Evolutionary conservation across 139 green algal species (phyloP).

Genomic region (Chlamydomonas sp.): DNA sequence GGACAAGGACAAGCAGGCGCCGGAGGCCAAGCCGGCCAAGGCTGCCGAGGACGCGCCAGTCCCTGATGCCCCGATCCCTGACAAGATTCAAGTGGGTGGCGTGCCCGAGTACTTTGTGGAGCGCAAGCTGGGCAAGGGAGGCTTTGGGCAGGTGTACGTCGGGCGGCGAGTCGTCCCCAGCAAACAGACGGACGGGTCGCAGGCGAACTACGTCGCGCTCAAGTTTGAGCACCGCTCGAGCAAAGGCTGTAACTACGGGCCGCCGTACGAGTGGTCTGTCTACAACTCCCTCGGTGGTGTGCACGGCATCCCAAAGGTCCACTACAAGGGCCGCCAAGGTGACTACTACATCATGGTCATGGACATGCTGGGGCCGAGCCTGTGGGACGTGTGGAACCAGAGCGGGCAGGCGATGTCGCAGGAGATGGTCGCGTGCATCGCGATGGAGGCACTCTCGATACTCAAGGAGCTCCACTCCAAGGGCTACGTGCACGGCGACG

Average conservation of each 20-base stretch:
- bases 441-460: too few species aligned
- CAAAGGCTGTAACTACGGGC: conserved; percentile 95
- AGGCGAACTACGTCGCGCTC: conserved; percentile 79
- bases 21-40: too few species aligned
- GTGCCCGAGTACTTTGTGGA: conserved; percentile 81
- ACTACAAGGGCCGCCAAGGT: conserved; percentile 93
- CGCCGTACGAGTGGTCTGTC: conserved; percentile 97
- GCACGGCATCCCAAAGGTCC: conserved; percentile 85
- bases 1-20: too few species aligned
- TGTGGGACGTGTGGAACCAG: conserved; percentile 99
- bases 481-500: conserved; percentile 97
- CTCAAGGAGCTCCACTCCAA: conserved; percentile 94
- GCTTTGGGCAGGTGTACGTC: conserved; percentile 91
- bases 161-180: conserved; percentile 52
- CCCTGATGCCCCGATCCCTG: too few species aligned
- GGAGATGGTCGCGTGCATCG: conserved; percentile 99
- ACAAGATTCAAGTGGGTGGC: conserved; percentile 19
- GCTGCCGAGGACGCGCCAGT: too few species aligned
- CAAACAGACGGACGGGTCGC: conserved; percentile 63
- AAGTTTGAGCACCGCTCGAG: conserved; percentile 96
- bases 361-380: conserved; percentile 92
- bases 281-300: conserved; percentile 79
- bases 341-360: conserved; percentile 99
- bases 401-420: conserved; percentile 88
- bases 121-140: conserved; percentile 87